phyloP scores from a whole-genome alignment of 2,329 filamentous ascomycete genomes.

The Neofusicoccum ribis region DNA sequence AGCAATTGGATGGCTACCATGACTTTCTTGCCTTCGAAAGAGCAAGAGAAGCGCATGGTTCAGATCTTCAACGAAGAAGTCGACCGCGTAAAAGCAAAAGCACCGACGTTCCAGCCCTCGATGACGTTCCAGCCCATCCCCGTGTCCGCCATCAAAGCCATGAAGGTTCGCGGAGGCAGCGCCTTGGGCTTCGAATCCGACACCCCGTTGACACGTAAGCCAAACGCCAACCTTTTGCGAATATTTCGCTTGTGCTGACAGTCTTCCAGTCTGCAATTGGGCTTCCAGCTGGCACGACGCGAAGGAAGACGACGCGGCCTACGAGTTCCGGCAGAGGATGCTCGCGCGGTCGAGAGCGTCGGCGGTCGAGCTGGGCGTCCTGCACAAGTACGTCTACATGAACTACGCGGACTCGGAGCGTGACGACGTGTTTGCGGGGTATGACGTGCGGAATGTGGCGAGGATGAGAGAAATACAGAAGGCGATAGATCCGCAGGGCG shows the following conservation, averaged over 20 bases:
- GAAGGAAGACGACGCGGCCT: neutral
- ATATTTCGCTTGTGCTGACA: neutral
- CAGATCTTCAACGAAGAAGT: constrained; percentile 2
- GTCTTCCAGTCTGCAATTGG: neutral
- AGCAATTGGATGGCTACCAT: constrained; percentile 8
- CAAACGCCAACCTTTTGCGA: neutral
- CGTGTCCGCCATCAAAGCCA: neutral
- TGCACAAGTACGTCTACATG: constrained; percentile 13
- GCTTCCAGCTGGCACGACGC: neutral
- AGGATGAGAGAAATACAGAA: constrained; percentile 17
- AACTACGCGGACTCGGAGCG: constrained; percentile 4
- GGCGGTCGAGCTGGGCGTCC: neutral
- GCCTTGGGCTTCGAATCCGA: neutral
- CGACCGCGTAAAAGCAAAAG: neutral
- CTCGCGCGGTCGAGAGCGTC: neutral
- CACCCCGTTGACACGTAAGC: neutral
- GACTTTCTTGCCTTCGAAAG: neutral
- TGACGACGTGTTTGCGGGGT: constrained; percentile 26
- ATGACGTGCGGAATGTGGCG: constrained; percentile 24
- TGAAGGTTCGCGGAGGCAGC: neutral
- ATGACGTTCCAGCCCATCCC: constrained; percentile 3
- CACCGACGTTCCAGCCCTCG: constrained; percentile 1
- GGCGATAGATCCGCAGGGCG: constrained; percentile 23
- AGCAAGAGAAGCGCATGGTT: neutral
- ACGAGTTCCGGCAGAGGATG: neutral